Evolutionary conservation across 257 asterid species (phyloP).

Genomic region (Cordia subcordata): DNA sequence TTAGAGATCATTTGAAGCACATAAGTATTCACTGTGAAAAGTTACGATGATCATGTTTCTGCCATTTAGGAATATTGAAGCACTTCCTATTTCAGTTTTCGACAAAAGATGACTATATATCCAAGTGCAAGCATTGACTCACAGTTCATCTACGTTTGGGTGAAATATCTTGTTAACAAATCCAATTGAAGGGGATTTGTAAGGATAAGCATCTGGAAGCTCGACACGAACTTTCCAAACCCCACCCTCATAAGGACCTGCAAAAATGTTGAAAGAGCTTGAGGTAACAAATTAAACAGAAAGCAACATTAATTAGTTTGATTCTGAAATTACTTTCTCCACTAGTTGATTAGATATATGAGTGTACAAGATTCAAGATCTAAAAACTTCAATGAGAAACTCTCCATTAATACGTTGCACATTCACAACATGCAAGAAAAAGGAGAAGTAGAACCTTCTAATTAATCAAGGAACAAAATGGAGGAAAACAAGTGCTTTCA

Average conservation of each 20-base stretch:
- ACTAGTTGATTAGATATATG: not conserved
- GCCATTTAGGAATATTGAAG: no score
- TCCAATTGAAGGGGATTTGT: constrained; percentile 89
- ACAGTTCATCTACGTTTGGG: constrained; percentile 95
- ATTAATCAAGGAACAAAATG: not conserved
- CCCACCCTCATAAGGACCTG: constrained; percentile 92
- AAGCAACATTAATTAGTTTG: no score
- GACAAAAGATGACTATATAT: not conserved
- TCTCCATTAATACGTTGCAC: not conserved
- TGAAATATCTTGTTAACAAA: constrained; percentile 91
- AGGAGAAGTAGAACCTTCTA: not conserved
- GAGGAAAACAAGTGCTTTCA: not conserved
- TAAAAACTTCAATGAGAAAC: not conserved
- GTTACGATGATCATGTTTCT: no score
- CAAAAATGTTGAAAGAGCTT: not conserved
- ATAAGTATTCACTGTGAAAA: not conserved
- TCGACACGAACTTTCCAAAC: constrained; percentile 90
- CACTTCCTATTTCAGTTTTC: no score
- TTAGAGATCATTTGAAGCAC: constrained; percentile 2
- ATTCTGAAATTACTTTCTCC: no score
- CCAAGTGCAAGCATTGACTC: constrained; percentile 21
- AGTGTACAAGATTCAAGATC: not conserved
- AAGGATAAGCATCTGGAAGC: constrained; percentile 93
- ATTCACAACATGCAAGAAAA: not conserved
- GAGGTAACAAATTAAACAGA: no score